A percentile compares a stretch with the other conserved stretches of the same genome.
phyloP scores from a whole-genome alignment of 805 yeast genomes.

The Tanozyma kutaoensis region DNA sequence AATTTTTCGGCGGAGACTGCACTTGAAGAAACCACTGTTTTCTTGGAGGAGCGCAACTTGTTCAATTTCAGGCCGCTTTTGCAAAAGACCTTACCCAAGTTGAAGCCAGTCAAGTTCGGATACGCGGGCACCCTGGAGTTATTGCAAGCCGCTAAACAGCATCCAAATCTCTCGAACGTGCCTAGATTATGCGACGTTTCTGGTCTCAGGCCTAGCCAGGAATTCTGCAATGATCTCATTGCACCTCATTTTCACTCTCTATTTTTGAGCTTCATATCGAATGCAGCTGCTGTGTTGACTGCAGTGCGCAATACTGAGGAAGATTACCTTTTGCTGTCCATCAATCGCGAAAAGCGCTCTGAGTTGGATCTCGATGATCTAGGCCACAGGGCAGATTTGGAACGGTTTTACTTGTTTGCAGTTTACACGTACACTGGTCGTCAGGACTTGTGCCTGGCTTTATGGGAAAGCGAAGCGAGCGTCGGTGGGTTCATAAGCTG shows the following conservation, averaged over 20 bases:
- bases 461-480: no score
- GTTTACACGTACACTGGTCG: slow-evolving; percentile 56
- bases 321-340: slow-evolving; percentile 46
- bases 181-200: slow-evolving; percentile 15
- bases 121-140: slow-evolving; percentile 30
- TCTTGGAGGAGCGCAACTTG: slow-evolving; percentile 31
- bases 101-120: slow-evolving; percentile 36
- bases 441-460: slow-evolving; percentile 38
- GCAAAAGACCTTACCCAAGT: slow-evolving; percentile 52
- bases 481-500: slow-evolving; percentile 75
- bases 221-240: slow-evolving; percentile 15
- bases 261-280: slow-evolving; percentile 41
- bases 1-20: slow-evolving; percentile 46
- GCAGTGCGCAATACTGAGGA: slow-evolving; percentile 63
- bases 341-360: slow-evolving; percentile 13
- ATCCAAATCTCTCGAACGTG: slow-evolving; percentile 15
- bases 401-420: slow-evolving; percentile 69
- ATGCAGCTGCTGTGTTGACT: slow-evolving; percentile 54
- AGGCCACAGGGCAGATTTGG: slow-evolving; percentile 71
- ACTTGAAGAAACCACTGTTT: slow-evolving; percentile 17
- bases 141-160: slow-evolving; percentile 12
- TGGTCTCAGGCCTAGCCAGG: slow-evolving; percentile 7
- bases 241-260: slow-evolving; percentile 35
- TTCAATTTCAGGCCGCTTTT: slow-evolving; percentile 56
- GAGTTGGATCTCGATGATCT: no score